These are phyloP conservation scores for Ophiostoma ips DNA, from an alignment of 2,329 filamentous ascomycete genomes.

Conservation along the genomic window DNA sequence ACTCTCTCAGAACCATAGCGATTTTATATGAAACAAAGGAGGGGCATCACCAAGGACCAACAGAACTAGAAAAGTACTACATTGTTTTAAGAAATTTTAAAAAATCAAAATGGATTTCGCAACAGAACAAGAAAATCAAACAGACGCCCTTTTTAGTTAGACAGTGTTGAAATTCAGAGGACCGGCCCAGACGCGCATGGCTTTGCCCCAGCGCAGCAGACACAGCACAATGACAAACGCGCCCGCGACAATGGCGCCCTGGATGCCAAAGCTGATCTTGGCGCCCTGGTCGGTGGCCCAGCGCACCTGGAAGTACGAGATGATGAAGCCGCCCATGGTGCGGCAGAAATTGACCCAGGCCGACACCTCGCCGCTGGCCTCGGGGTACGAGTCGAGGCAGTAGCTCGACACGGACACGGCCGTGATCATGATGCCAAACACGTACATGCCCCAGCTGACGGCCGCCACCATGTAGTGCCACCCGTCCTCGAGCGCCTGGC, in stretches of 20 bases:
- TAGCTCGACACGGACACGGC: constrained; percentile 39
- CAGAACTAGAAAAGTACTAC: too few species aligned
- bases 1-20: too few species aligned
- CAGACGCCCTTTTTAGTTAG: too few species aligned
- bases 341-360: constrained; percentile 37
- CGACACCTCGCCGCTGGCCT: constrained; percentile 38
- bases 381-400: constrained; percentile 39
- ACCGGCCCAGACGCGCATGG: constrained; percentile 20
- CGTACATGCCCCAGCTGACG: constrained; percentile 38
- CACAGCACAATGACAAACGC: constrained; percentile 17
- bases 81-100: not conserved
- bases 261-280: constrained; percentile 31
- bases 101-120: not conserved
- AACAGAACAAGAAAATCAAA: not conserved
- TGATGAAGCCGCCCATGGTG: constrained; percentile 32
- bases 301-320: constrained; percentile 37
- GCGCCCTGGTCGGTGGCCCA: constrained; percentile 33
- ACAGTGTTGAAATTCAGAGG: constrained; percentile 17
- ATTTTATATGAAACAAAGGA: too few species aligned
- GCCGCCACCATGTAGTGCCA: constrained; percentile 39
- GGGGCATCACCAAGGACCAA: too few species aligned
- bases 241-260: constrained; percentile 25
- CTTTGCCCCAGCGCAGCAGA: constrained; percentile 20
- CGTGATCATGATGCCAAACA: constrained; percentile 40
- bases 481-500: constrained; percentile 32